Evolutionary conservation across 148 eudicot species (phyloP), one percentile per base, ranked within the genome.

Genomic region (Chenopodium formosanum): DNA sequence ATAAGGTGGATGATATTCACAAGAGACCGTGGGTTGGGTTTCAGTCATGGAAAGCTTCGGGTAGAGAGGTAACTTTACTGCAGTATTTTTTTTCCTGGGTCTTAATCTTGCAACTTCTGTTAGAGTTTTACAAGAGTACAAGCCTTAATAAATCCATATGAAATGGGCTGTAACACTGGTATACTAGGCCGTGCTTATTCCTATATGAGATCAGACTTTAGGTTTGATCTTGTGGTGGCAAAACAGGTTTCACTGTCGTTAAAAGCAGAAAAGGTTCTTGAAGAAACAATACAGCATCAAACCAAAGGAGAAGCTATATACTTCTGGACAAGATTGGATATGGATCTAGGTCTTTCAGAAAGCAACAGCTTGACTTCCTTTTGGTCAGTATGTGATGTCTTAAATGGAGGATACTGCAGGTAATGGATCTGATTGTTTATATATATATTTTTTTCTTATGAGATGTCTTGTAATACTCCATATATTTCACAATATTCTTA

Each of bases 361-460:
- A 88, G 81, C 81, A 90, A 86, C 81, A 83, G 88, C 79, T 84
- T 76, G 65, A 88, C 81, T 84, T 88, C 93, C 23, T 96, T 96
- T 88, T 96, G 99, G 99, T 91, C 98, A 68, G 88, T 87, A 80
- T 94, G 99, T 89, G 98, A 96, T 81, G 86, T 91, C 87, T 85
- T 94, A 70, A 96, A 96, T 88, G 95, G 92, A 79, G 98, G 99
- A 86, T 87, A 91, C 78, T 96, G 99, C 90, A 87, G 98, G 99
- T 94, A 86, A 40, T 48, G 71, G 29, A 34, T 63, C 46, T 37
- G 60, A 40, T 48, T 62, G 64, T 13, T 68, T 50, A 48, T 48
- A 14, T 7, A 47, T 68, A 32, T 8, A 4, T 25, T 25, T 25
- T 25, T 25, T 25, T 25, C 25, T 25, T 60, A 7, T 37, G 17